Evolutionary conservation across 148 eudicot genomes (phyloP).

Genomic region (Limonium bicolor): DNA sequence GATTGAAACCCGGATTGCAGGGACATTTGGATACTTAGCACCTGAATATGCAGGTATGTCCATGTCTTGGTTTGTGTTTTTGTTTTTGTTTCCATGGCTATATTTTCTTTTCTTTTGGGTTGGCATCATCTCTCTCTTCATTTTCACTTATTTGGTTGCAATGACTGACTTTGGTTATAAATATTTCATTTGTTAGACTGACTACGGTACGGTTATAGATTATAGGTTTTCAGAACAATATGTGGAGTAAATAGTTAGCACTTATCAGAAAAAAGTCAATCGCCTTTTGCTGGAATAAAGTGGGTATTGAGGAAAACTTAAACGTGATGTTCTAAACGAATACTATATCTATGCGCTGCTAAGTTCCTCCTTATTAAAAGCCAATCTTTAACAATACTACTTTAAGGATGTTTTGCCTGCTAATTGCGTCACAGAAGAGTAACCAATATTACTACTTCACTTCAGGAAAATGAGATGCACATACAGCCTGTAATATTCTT

Average conservation of each 20-base stretch:
- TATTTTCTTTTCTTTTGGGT: too few species aligned
- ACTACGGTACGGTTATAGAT: neutral
- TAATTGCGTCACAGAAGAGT: too few species aligned
- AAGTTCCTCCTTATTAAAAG: neutral
- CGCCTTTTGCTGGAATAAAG: too few species aligned
- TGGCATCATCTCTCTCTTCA: too few species aligned
- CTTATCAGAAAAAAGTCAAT: too few species aligned
- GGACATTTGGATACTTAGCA: constrained; percentile 34
- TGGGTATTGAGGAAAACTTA: too few species aligned
- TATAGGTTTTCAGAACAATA: neutral
- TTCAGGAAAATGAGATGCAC: neutral
- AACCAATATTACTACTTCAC: too few species aligned
- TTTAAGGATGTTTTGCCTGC: neutral
- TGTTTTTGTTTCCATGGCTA: neutral
- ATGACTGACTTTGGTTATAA: neutral
- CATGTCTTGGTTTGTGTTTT: too few species aligned
- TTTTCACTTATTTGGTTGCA: neutral
- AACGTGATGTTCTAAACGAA: too few species aligned
- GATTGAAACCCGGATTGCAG: constrained; percentile 22
- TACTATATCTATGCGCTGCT: neutral
- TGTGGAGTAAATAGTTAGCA: neutral
- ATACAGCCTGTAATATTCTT: neutral
- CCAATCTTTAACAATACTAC: neutral
- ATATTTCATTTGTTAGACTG: neutral
- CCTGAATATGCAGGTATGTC: constrained; percentile 40